Evolutionary conservation across 2,329 filamentous ascomycete species (phyloP).

Genomic region (Huntiella decipiens): DNA sequence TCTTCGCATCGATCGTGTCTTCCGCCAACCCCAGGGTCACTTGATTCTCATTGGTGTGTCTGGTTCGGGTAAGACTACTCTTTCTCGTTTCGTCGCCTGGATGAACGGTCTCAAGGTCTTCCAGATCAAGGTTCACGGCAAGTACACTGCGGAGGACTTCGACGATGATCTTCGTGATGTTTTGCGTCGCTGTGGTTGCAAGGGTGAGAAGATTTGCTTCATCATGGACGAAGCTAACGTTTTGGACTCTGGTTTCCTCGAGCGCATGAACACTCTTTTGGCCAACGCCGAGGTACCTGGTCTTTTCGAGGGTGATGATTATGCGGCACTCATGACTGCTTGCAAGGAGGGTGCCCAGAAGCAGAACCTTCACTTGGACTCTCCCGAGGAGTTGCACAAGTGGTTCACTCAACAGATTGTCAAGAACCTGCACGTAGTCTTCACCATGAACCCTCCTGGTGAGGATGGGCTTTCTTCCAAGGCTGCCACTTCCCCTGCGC

Average conservation of each 20-base stretch:
- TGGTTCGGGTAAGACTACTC: constrained; percentile 92
- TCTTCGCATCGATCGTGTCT: constrained; percentile 92
- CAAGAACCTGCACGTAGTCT: constrained; percentile 96
- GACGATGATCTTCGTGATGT: constrained; percentile 94
- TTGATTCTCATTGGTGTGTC: constrained; percentile 97
- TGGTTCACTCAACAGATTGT: constrained; percentile 99
- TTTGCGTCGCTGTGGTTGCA: constrained; percentile 81
- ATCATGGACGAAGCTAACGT: constrained; percentile 99
- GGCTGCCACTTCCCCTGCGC: constrained; percentile 85
- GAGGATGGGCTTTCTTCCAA: constrained; percentile 89
- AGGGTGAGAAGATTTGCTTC: constrained; percentile 98
- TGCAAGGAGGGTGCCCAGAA: constrained; percentile 97
- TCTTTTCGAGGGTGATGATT: constrained; percentile 97
- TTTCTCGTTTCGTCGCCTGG: constrained; percentile 97
- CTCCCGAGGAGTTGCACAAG: constrained; percentile 98
- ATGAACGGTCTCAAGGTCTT: constrained; percentile 99
- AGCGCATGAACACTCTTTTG: constrained; percentile 96
- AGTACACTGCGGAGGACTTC: constrained; percentile 95
- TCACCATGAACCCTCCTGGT: constrained; percentile 92
- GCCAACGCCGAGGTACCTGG: constrained; percentile 98
- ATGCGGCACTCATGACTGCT: constrained; percentile 94
- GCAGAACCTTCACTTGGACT: constrained; percentile 86
- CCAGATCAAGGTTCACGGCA: constrained; percentile 99
- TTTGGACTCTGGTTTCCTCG: constrained; percentile 91
- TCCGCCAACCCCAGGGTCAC: constrained; percentile 94